phyloP scores from a whole-genome alignment of 2,329 filamentous ascomycete genomes.

The Furcasterigmium furcatum region DNA sequence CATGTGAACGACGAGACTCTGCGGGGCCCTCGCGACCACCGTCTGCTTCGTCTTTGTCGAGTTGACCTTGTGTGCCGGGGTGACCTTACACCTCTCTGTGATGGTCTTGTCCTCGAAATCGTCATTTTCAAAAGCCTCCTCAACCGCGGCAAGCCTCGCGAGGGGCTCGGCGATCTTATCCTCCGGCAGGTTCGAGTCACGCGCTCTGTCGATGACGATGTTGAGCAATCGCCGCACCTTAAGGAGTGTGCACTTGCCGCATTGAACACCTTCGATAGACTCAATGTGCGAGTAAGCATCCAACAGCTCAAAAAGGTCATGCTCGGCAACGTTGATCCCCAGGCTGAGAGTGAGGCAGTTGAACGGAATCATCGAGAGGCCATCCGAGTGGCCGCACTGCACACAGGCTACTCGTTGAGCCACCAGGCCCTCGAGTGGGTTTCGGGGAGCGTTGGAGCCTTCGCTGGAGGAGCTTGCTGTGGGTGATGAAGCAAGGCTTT shows the following conservation, averaged over 20 bases:
- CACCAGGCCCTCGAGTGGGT: slow-evolving; percentile 82
- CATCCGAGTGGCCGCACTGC: slow-evolving; percentile 81
- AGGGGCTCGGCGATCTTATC: slow-evolving; percentile 48
- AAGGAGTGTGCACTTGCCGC: slow-evolving; percentile 82
- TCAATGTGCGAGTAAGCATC: slow-evolving; percentile 85
- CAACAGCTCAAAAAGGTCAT: slow-evolving; percentile 74
- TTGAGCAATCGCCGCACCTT: slow-evolving; percentile 46
- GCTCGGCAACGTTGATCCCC: slow-evolving; percentile 55
- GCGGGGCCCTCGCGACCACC: slow-evolving; percentile 78
- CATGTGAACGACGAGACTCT: slow-evolving; percentile 79
- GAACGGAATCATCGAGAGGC: slow-evolving; percentile 86
- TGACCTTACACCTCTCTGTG: slow-evolving; percentile 61
- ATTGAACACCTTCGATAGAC: slow-evolving; percentile 84
- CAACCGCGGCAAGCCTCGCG: slow-evolving; percentile 61
- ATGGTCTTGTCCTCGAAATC: slow-evolving; percentile 72
- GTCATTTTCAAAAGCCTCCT: slow-evolving; percentile 71
- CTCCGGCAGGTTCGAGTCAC: slow-evolving; percentile 31
- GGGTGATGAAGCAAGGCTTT: slow-evolving; percentile 37
- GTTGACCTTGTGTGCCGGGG: slow-evolving; percentile 63
- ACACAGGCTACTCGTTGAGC: slow-evolving; percentile 89
- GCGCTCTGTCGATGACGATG: slow-evolving; percentile 39
- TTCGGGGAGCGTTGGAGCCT: slow-evolving; percentile 35
- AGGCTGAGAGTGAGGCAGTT: slow-evolving; percentile 89
- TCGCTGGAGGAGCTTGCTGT: slow-evolving; percentile 18
- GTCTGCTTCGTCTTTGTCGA: slow-evolving; percentile 89